A percentile compares a stretch with the other conserved stretches of the same genome.
phyloP scores from a whole-genome alignment of 306 rosid genomes.

The Vicia faba region DNA sequence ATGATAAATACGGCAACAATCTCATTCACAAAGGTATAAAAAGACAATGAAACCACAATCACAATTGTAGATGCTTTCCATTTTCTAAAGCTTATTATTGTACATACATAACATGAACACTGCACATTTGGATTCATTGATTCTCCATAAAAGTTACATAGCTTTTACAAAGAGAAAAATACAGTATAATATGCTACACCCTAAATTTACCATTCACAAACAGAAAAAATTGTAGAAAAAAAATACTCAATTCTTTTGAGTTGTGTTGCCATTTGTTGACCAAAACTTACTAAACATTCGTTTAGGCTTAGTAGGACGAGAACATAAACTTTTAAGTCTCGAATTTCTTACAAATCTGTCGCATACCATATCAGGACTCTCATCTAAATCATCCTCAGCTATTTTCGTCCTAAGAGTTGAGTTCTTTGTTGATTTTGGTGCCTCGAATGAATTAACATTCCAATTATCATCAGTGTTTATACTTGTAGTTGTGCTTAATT shows the following conservation, averaged over 20 bases:
- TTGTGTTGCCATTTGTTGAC: slow-evolving; percentile 65
- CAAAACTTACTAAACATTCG: slow-evolving; percentile 87
- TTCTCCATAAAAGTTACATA: slow-evolving; percentile 61
- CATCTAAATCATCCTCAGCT: slow-evolving; percentile 75
- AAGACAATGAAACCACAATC: too few relatives aligned
- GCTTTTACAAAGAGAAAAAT: slow-evolving; percentile 33
- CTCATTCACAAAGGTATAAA: neutral
- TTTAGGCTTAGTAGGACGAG: slow-evolving; percentile 78
- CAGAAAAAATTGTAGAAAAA: slow-evolving; percentile 29
- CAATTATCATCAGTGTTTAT: slow-evolving; percentile 72
- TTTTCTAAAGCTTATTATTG: slow-evolving; percentile 47
- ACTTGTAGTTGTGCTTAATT: slow-evolving; percentile 61
- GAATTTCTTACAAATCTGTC: slow-evolving; percentile 59
- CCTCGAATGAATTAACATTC: slow-evolving; percentile 79
- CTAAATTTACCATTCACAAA: slow-evolving; percentile 48
- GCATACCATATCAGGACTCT: slow-evolving; percentile 34
- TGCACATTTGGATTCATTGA: slow-evolving; percentile 61
- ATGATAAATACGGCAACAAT: neutral
- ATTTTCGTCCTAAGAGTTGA: slow-evolving; percentile 93
- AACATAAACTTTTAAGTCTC: slow-evolving; percentile 60
- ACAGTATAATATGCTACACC: slow-evolving; percentile 54
- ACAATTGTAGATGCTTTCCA: neutral
- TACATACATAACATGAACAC: slow-evolving; percentile 59
- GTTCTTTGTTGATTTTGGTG: slow-evolving; percentile 66
- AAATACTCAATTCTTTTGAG: slow-evolving; percentile 73